Conservation (phyloP, 1,139 yeast species). For the Yamadazyma friedrichii region DNA sequence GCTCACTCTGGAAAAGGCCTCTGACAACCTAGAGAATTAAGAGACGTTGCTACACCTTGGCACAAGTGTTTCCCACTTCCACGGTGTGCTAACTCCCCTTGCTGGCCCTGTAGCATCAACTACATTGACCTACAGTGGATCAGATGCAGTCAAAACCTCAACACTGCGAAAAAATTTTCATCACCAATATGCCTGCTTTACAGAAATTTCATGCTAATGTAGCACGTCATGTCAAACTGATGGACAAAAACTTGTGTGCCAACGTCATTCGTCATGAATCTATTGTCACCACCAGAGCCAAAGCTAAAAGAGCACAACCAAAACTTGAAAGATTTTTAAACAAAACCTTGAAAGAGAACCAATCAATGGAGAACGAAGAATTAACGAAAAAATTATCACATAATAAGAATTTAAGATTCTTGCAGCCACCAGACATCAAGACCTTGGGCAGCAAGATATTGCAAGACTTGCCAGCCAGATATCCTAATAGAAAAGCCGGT, state of each 20-base stretch:
- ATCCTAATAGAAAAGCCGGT: constrained; percentile 66
- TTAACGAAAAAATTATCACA: constrained; percentile 15
- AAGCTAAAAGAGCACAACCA: constrained; percentile 49
- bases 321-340: constrained; percentile 42
- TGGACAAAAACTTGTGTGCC: constrained; percentile 47
- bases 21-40: too few species aligned
- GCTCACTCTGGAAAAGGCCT: too few species aligned
- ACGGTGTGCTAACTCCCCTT: too few species aligned
- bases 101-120: too few species aligned
- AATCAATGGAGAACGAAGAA: constrained; percentile 18
- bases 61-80: too few species aligned
- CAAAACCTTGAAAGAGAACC: constrained; percentile 24
- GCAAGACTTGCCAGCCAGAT: constrained; percentile 63
- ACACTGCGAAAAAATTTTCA: constrained; percentile 7
- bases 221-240: constrained; percentile 45
- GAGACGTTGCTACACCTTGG: too few species aligned
- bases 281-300: constrained; percentile 44
- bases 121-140: too few species aligned
- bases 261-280: constrained; percentile 47
- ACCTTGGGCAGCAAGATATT: constrained; percentile 58
- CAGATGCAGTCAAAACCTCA: too few species aligned
- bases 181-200: constrained; percentile 36
- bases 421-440: constrained; percentile 40
- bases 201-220: constrained; percentile 45
- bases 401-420: constrained; percentile 28